A percentile compares a stretch with the other conserved stretches of the same genome.
These are phyloP conservation scores for Pouteria glomerata DNA, from an alignment of 148 eudicot species.

Conservation along the genomic window DNA sequence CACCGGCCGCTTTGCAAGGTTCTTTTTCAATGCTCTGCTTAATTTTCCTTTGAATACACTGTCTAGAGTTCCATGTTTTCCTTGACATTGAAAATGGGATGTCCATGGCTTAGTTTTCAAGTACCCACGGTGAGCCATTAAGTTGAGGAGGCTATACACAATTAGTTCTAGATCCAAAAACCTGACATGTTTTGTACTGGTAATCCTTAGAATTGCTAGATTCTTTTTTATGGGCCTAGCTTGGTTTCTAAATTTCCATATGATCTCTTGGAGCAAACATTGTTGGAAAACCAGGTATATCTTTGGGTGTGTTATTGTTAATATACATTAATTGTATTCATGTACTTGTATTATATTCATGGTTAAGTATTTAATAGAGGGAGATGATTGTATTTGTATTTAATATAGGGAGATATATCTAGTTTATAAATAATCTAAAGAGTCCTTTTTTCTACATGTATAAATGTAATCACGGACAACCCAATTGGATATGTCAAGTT, in stretches of 20 bases:
- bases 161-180: background rate
- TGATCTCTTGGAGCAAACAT: background rate
- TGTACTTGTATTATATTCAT: too few species aligned
- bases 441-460: too few species aligned
- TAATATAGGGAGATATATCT: too few species aligned
- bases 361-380: too few species aligned
- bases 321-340: too few species aligned
- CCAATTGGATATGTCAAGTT: too few species aligned
- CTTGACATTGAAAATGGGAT: background rate
- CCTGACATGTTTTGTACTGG: background rate
- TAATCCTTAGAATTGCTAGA: background rate
- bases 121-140: background rate
- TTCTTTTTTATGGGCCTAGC: background rate
- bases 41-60: background rate
- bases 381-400: too few species aligned
- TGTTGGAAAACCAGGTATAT: background rate
- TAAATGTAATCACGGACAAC: too few species aligned
- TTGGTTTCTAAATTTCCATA: background rate
- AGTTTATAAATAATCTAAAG: too few species aligned
- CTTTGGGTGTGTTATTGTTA: background rate
- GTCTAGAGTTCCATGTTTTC: background rate
- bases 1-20: background rate
- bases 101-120: background rate
- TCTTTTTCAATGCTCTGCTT: background rate
- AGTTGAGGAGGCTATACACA: background rate